These are phyloP conservation scores for Cucurbita ficifolia DNA, from an alignment of 306 rosid species.

Conservation along the genomic window DNA sequence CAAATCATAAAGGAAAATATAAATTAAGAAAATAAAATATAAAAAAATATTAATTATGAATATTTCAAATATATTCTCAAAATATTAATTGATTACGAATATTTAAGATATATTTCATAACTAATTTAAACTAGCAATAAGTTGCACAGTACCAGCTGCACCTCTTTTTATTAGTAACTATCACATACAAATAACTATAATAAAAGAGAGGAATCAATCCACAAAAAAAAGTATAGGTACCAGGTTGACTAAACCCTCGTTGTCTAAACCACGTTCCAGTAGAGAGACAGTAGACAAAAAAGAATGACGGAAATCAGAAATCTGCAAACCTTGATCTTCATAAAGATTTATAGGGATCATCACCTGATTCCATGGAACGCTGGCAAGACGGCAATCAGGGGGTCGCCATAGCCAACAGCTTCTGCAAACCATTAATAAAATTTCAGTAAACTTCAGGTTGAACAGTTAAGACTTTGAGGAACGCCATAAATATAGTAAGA, in stretches of 20 bases:
- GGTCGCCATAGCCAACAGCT: slow-evolving; percentile 85
- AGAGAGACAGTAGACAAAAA: background rate
- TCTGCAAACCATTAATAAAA: slow-evolving; percentile 37
- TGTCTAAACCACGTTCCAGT: background rate
- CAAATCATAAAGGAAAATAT: too few species aligned
- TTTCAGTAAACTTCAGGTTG: background rate
- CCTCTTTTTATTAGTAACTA: background rate
- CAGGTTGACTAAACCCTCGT: background rate
- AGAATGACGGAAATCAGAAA: background rate
- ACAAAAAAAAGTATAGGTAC: background rate
- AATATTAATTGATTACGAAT: too few species aligned
- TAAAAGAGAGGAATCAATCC: background rate
- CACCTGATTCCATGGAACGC: slow-evolving; percentile 65
- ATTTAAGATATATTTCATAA: too few species aligned
- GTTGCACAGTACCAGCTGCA: too few species aligned
- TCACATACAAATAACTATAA: background rate
- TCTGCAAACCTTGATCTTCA: background rate
- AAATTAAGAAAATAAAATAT: too few species aligned
- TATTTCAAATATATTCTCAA: too few species aligned
- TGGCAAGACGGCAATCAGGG: slow-evolving; percentile 76
- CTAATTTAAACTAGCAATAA: too few species aligned
- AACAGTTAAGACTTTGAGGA: background rate
- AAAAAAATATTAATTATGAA: too few species aligned
- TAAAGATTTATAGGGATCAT: background rate
- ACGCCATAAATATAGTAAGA: background rate